Conservation (phyloP, 192 early-diverging fungal genomes). For the Coemansia sp. region DNA sequence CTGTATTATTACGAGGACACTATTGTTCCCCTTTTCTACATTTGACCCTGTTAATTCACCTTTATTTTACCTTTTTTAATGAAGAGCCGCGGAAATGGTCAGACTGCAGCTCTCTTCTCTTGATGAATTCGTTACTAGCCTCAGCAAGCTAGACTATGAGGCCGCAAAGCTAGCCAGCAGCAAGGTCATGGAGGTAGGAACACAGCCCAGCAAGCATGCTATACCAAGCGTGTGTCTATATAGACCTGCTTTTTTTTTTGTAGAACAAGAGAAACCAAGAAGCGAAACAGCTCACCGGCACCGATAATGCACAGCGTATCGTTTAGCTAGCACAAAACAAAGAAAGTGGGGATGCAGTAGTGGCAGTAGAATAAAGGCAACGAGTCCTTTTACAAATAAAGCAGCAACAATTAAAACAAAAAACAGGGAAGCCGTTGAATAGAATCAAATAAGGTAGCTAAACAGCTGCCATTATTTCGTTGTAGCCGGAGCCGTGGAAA, state of each 20-base stretch:
- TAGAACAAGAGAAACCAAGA: background rate
- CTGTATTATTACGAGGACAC: background rate
- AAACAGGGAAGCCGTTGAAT: background rate
- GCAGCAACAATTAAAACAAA: background rate
- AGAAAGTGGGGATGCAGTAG: background rate
- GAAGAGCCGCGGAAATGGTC: slow-evolving; percentile 27
- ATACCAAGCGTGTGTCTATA: background rate
- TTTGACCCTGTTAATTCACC: background rate
- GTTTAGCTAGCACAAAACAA: background rate
- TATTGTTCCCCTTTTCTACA: background rate
- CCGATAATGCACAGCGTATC: no score
- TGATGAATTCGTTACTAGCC: slow-evolving; percentile 44
- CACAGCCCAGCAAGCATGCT: background rate
- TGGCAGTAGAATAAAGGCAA: background rate
- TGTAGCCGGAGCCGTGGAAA: background rate
- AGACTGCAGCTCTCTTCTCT: slow-evolving; percentile 48
- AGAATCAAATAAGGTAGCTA: background rate
- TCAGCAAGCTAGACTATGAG: slow-evolving; percentile 54
- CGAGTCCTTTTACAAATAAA: background rate
- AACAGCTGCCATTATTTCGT: background rate
- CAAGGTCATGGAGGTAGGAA: slow-evolving; percentile 54
- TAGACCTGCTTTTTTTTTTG: background rate
- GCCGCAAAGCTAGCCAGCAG: slow-evolving; percentile 47
- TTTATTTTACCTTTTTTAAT: slow-evolving; percentile 11
- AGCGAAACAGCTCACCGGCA: background rate